Base-by-base conservation (phyloP, 2,329 filamentous ascomycete genomes). In the Pseudogymnoascus destructans region DNA sequence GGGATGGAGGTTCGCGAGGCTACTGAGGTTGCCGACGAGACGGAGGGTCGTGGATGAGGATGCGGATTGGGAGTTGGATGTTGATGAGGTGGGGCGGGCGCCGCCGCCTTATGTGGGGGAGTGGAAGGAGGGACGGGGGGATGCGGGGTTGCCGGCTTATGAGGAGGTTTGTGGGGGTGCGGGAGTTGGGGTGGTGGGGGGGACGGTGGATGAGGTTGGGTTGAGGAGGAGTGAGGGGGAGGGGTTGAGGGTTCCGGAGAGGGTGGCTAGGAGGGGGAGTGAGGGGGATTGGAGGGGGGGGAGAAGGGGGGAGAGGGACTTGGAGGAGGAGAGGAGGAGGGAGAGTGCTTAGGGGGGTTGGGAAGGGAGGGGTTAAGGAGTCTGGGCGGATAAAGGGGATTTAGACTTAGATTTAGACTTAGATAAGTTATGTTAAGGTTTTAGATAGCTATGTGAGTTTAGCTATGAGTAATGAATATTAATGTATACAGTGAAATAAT, bases 51-150 rank as follows among this genome's bases (percentile, higher is more conserved):
- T 19, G 27, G 27, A 32, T 54, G 46, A 32, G n/a, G 46, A 54
- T 11, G 23, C 46, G 27, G 46, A 54, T 54, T 54, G 46, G 46
- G 46, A 54, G 46, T 32, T 54, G n/a, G 46, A 54, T 54, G 46
- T 54, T 27, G 46, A 54, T 54, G 46, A 54, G 3, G 10, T 32
- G 1, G 46, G 46, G 13, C 9, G 23, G 23, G 46, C 46, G 46
- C 46, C 46, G 15, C 46, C 46, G 15, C 46, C 46, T 13, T 54
- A 54, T 54, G 15, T 2, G 2, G 46, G 23, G 46, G n/a, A 9
- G 19, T n/a, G n/a, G 25, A 25, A n/a, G 46, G 46, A 27, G 21
- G 10, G 11, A 15, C 6, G 11, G 15, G 21, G 17, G 11, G 25
- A 10, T 27, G 25, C 6, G 7, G 21, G 42, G 25, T 17, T 27